Evolutionary conservation across 2,329 filamentous ascomycete species (phyloP).

Genomic region (Colletotrichum orchidophilum): DNA sequence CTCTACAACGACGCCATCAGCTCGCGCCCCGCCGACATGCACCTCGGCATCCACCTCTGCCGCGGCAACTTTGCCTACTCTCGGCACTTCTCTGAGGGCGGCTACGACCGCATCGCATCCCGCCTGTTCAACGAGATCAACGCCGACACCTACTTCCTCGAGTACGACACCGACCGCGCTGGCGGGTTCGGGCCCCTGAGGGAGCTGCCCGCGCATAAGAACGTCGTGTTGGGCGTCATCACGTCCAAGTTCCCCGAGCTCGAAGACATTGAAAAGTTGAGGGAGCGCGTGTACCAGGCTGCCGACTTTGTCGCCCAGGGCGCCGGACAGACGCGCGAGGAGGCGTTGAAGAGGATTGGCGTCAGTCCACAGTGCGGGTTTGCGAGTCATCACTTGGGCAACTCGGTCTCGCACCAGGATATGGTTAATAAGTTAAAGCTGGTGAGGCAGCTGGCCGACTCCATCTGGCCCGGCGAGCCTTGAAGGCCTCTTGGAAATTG

Average conservation of each 20-base stretch:
- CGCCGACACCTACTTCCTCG: conserved; percentile 70
- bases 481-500: background rate
- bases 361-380: conserved; percentile 78
- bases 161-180: conserved; percentile 67
- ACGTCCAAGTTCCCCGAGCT: conserved; percentile 68
- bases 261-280: conserved; percentile 65
- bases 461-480: conserved; percentile 32
- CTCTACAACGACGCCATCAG: conserved; percentile 77
- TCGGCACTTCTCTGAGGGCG: conserved; percentile 71
- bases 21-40: conserved; percentile 70
- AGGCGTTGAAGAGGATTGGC: conserved; percentile 71
- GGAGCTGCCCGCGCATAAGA: conserved; percentile 67
- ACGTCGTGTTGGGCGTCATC: conserved; percentile 69
- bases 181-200: conserved; percentile 70
- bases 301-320: conserved; percentile 75
- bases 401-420: conserved; percentile 27
- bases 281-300: conserved; percentile 62
- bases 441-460: conserved; percentile 25
- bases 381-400: conserved; percentile 56
- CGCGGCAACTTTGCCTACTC: conserved; percentile 69
- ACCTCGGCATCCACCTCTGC: conserved; percentile 77
- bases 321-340: conserved; percentile 66
- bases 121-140: conserved; percentile 68
- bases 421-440: conserved; percentile 29
- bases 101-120: conserved; percentile 69